Conservation (phyloP, 352 stramenopile genomes). For the Pythium phragmiticola region DNA sequence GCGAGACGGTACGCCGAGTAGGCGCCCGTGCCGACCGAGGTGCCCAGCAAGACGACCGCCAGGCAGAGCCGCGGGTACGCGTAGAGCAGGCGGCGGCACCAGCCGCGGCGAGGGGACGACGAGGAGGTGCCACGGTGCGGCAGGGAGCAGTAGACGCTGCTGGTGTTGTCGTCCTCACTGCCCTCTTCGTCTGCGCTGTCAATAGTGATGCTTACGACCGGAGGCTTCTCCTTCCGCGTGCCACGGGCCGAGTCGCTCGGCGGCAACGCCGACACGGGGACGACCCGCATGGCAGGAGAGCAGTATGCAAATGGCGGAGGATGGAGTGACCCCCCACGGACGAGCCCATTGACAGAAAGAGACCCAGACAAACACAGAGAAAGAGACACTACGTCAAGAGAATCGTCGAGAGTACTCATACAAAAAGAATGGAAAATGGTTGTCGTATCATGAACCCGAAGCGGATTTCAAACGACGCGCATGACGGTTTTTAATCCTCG, state of each 20-base stretch:
- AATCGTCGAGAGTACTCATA: slow-evolving; percentile 29
- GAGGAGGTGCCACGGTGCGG: not conserved
- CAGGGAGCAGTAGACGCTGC: slow-evolving; percentile 8
- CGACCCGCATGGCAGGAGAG: slow-evolving; percentile 4
- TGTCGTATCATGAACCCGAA: slow-evolving; percentile 33
- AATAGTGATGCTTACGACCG: not conserved
- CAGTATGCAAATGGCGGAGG: not conserved
- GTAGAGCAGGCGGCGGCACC: slow-evolving; percentile 29
- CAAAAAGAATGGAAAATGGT: slow-evolving; percentile 35
- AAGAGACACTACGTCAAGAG: not conserved
- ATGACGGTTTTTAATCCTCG: slow-evolving; percentile 35
- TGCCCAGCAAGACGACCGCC: slow-evolving; percentile 46
- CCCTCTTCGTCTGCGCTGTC: not conserved
- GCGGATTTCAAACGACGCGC: slow-evolving; percentile 34
- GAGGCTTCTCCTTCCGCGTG: not conserved
- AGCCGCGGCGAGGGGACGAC: not conserved
- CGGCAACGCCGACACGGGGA: slow-evolving; percentile 1
- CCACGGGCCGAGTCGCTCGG: no score
- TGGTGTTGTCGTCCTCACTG: not conserved
- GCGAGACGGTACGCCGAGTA: slow-evolving; percentile 42
- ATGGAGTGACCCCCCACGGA: no score
- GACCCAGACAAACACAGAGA: no score
- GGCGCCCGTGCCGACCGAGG: slow-evolving; percentile 41
- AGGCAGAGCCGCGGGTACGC: slow-evolving; percentile 53
- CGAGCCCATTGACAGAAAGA: not conserved